phyloP scores from a whole-genome alignment of 768 basidiomycete species.

The Leccinum olivaceopallidum region DNA sequence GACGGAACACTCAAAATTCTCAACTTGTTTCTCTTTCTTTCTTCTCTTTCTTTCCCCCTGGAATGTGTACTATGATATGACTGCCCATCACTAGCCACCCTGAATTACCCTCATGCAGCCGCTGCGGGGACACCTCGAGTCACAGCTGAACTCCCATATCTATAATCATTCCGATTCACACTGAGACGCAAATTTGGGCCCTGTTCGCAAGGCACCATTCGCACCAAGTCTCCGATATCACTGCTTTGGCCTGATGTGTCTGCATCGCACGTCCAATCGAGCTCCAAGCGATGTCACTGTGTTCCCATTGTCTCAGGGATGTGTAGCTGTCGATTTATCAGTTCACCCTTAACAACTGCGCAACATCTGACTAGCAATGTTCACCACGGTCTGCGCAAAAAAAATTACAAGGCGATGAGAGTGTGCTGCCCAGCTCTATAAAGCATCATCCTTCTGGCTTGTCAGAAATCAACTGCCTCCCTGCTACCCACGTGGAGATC shows the following conservation, averaged over 20 bases:
- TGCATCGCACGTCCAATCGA: background rate
- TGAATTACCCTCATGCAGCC: background rate
- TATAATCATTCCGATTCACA: background rate
- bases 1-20: background rate
- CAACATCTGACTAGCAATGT: background rate
- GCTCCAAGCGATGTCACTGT: background rate
- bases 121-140: background rate
- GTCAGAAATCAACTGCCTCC: slow-evolving; percentile 3
- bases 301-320: slow-evolving; percentile 10
- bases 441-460: background rate
- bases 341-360: background rate
- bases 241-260: background rate
- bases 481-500: slow-evolving; percentile 5
- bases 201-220: background rate
- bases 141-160: background rate
- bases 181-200: background rate
- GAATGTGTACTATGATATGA: background rate
- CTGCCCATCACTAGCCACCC: background rate
- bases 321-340: background rate
- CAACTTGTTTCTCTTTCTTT: background rate
- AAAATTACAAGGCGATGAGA: background rate
- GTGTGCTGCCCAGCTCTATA: background rate
- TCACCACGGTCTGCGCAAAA: background rate
- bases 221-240: background rate
- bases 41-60: background rate